Conservation (phyloP, 2,329 filamentous ascomycete genomes). For the Parastagonospora avenae region DNA sequence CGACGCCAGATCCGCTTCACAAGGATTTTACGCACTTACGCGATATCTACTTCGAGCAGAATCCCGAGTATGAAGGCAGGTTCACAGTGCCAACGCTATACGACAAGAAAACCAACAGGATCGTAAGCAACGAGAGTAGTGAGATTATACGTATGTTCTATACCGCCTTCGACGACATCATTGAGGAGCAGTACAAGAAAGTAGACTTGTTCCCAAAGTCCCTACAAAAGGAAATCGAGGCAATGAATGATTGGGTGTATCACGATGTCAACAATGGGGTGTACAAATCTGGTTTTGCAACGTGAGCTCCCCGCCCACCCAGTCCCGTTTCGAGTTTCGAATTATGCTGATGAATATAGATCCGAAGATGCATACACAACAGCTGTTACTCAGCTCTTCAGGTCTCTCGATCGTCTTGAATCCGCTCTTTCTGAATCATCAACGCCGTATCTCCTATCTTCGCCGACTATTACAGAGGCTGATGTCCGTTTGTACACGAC, state of each 20-base stretch:
- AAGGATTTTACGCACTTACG: slow-evolving; percentile 73
- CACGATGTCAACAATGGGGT: slow-evolving; percentile 59
- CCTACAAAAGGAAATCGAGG: slow-evolving; percentile 53
- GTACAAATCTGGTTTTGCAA: slow-evolving; percentile 60
- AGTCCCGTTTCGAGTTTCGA: not conserved
- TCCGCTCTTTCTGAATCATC: slow-evolving; percentile 46
- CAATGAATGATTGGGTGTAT: slow-evolving; percentile 59
- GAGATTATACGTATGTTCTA: slow-evolving; percentile 94
- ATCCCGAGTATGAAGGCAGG: slow-evolving; percentile 74
- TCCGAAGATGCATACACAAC: slow-evolving; percentile 57
- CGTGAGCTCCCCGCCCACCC: slow-evolving; percentile 30
- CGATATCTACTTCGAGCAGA: slow-evolving; percentile 77
- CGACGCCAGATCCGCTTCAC: slow-evolving; percentile 67
- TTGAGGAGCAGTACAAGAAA: slow-evolving; percentile 52
- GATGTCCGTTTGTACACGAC: slow-evolving; percentile 62
- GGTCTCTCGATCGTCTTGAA: slow-evolving; percentile 56
- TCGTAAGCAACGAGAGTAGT: slow-evolving; percentile 90
- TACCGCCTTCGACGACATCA: slow-evolving; percentile 71
- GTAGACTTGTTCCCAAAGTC: slow-evolving; percentile 54
- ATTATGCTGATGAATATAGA: slow-evolving; percentile 11
- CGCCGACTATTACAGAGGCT: slow-evolving; percentile 53
- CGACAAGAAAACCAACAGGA: slow-evolving; percentile 74
- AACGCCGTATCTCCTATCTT: slow-evolving; percentile 55
- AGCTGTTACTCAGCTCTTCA: slow-evolving; percentile 54
- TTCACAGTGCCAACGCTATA: slow-evolving; percentile 90